Percentiles rank a stretch among this genome's conserved stretches.
Evolutionary conservation across 805 yeast species (phyloP).

Genomic region (Grigorovia yakushimaensis): DNA sequence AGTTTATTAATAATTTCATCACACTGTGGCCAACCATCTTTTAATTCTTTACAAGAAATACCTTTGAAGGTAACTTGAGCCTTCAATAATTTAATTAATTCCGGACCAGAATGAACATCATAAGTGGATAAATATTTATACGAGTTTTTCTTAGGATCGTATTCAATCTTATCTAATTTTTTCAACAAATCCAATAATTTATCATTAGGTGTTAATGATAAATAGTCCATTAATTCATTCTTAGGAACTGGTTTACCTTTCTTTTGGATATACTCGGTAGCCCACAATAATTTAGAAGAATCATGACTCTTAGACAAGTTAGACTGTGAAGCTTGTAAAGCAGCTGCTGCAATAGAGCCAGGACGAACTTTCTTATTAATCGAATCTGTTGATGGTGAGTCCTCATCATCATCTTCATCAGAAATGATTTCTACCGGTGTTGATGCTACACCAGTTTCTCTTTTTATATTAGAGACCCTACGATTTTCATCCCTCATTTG

Average conservation of each 20-base stretch:
- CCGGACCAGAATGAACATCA: conserved; percentile 74
- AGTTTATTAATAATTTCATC: conserved; percentile 65
- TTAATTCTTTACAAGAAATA: conserved; percentile 63
- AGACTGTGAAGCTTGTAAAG: conserved; percentile 22
- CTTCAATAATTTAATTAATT: conserved; percentile 61
- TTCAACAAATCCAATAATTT: conserved; percentile 63
- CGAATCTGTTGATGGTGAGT: conserved; percentile 15
- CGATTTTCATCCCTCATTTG: conserved; percentile 8
- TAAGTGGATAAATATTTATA: conserved; percentile 83
- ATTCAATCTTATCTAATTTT: conserved; percentile 68
- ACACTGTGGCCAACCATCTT: conserved; percentile 88
- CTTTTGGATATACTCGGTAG: conserved; percentile 78
- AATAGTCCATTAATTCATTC: conserved; percentile 53
- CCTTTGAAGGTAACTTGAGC: conserved; percentile 85
- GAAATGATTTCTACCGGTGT: conserved; percentile 8
- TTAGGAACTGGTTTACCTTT: conserved; percentile 60
- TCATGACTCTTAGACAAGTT: conserved; percentile 39
- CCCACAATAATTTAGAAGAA: conserved; percentile 80
- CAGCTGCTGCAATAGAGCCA: conserved; percentile 26
- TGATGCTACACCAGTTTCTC: conserved; percentile 2
- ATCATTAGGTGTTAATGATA: conserved; percentile 46
- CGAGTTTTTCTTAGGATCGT: conserved; percentile 50
- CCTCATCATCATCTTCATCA: conserved; percentile 15
- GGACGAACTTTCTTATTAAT: conserved; percentile 25
- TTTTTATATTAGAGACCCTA: conserved; percentile 9